Base-by-base conservation (phyloP, 306 rosid species). In the Glycine latifolia region DNA sequence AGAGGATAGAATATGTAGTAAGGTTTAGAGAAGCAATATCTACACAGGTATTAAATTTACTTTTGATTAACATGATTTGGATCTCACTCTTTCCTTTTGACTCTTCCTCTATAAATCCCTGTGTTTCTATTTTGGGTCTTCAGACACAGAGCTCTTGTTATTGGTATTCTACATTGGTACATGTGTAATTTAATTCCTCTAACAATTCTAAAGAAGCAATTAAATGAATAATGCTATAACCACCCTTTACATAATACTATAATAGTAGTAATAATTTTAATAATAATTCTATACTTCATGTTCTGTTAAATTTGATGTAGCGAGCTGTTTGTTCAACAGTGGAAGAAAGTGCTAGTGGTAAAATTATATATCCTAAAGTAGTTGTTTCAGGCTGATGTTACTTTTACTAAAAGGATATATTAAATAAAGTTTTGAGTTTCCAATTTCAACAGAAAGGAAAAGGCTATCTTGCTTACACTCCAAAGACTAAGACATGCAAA, bases 111-210 rank as follows among this genome's bases (percentile, higher is more conserved):
- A 71, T 71, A 71, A 13, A 15, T 47, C 71, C 41, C 52, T 69
- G 5, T 14, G 16, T 33, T 58, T 20, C 20, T 20, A 20, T 20
- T 8, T 61, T 47, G 49, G 49, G 61, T 58, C 66, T 78, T 44
- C 65, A 48, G 62, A 48, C 55, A 47, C 9, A 52, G 7, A 58
- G 15, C 11, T 56, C 68, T 5, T 43, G 12, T 11, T 72, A 53
- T 47, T 78, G 48, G 71, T 72, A 46, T 65, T 83, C 50, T 66
- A 66, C 79, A 72, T 72, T 43, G 8, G 10, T 15, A 48, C 50
- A 68, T 16, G 59, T 77, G 67, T 82, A 82, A 43, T 70, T 77
- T 77, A 77, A 62, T 68, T 77, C 79, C 13, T 76, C 26, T 70
- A 43, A 15, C 43, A 61, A 20, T 12, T 83, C 17, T 77, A 71